Evolutionary conservation across 2,329 filamentous ascomycete species (phyloP), one percentile per base, ranked within the genome.

Genomic region (Fonsecaea multimorphosa): DNA sequence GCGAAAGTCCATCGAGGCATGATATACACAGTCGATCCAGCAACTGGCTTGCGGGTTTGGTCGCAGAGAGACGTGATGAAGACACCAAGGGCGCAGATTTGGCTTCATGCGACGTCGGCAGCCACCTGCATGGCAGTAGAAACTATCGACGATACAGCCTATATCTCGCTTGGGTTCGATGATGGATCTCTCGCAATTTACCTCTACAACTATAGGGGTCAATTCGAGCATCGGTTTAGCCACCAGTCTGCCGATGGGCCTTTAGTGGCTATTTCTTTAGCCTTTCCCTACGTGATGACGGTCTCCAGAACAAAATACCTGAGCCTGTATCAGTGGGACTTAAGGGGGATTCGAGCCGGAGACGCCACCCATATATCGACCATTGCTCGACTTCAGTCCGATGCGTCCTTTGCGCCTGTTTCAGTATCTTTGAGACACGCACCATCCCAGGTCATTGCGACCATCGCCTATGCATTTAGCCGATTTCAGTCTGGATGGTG

Each of bases 401-500:
- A 92, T 73, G 93, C 89, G 2, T 90, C 91, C 1, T 87, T 89
- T 73, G 86, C 90, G 2, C 93, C 93, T 1, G 81, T 96, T 9
- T 91, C 92, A 0, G 79, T 97, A n/a, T 94, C 92, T 0, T 86
- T 98, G 40, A 87, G 93, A 40, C 58, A 52, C n/a, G 85, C 83
- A 29, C 87, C 87, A 14, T 76, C 85, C 0, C 80, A 85, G 11
- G 86, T 92, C 19, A 86, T 91, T 22, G 90, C 92, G 1, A 93
- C 91, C 0, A 91, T 97, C 65, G 93, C 92, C 0, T 97, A 96
- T 76, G 91, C 91, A 0, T 87, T 96, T 70, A 88, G 90, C 16
- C 90, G 91, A 1, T 87, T 88, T 71, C 83, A 89, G 2, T 88
- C 87, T 51, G 93, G 93, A 31, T 97, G 93, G 91, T 93, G 91